phyloP scores from a whole-genome alignment of 495 filamentous ascomycete genomes.

The Lophium mytilinum region DNA sequence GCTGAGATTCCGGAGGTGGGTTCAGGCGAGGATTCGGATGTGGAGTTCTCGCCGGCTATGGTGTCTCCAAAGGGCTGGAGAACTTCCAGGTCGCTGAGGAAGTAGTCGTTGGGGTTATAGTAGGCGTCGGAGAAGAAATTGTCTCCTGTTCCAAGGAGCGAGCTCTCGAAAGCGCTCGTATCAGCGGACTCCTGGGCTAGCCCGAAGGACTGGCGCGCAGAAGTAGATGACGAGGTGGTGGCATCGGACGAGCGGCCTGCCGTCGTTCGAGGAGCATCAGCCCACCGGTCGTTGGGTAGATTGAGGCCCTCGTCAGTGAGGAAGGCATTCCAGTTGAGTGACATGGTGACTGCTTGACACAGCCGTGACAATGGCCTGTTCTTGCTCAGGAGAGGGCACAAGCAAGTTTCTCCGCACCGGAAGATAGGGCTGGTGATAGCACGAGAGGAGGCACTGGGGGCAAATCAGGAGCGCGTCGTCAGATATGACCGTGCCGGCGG shows the following conservation, averaged over 20 bases:
- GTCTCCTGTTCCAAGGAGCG: constrained; percentile 6
- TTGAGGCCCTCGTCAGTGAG: constrained; percentile 20
- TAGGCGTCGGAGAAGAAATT: constrained; percentile 16
- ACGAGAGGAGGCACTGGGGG: no score
- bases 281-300: constrained; percentile 23
- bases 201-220: constrained; percentile 2
- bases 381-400: constrained; percentile 18
- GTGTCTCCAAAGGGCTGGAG: constrained; percentile 20
- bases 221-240: constrained; percentile 11
- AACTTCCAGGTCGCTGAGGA: constrained; percentile 22
- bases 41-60: constrained; percentile 17
- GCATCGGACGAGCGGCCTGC: constrained; percentile 8
- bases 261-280: constrained; percentile 14
- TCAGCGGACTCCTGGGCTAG: constrained; percentile 2
- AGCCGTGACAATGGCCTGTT: constrained; percentile 3
- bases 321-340: constrained; percentile 25
- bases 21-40: constrained; percentile 25
- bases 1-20: constrained; percentile 1
- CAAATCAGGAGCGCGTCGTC: no score
- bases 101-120: constrained; percentile 24
- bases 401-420: no score
- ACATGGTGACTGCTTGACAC: constrained; percentile 16
- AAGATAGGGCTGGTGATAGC: no score
- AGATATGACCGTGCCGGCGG: no score
- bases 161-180: constrained; percentile 3